Evolutionary conservation across 1,139 yeast genomes (phyloP).

Genomic region (Yamadazyma kanchanaburiensis): DNA sequence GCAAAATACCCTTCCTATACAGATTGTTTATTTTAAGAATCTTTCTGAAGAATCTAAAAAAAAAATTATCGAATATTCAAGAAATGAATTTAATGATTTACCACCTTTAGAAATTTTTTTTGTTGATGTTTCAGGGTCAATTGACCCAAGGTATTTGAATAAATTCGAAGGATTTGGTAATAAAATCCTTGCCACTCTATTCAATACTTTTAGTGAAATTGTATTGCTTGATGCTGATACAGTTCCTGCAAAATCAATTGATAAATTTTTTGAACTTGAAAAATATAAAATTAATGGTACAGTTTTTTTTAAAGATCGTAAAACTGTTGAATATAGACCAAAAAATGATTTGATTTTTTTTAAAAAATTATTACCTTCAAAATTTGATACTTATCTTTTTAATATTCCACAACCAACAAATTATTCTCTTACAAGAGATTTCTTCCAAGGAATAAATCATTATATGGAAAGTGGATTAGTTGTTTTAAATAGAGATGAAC

Average conservation of each 20-base stretch:
- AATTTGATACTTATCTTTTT: conserved; percentile 32
- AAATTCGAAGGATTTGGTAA: conserved; percentile 42
- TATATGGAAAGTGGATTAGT: conserved; percentile 55
- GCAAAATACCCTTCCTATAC: conserved; percentile 32
- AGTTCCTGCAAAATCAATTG: conserved; percentile 36
- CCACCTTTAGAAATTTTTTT: conserved; percentile 43
- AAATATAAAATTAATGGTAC: conserved; percentile 40
- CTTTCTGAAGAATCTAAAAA: conserved; percentile 20
- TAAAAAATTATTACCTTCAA: conserved; percentile 35
- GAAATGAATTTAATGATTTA: conserved; percentile 6
- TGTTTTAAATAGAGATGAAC: conserved; percentile 36
- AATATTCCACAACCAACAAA: conserved; percentile 29
- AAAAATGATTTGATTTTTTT: conserved; percentile 29
- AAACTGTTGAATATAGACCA: conserved; percentile 32
- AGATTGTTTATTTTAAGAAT: conserved; percentile 26
- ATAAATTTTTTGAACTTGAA: conserved; percentile 32
- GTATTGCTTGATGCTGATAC: conserved; percentile 52
- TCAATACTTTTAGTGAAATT: conserved; percentile 49
- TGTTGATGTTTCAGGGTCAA: conserved; percentile 34
- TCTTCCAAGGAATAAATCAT: conserved; percentile 33
- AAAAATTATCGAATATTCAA: conserved; percentile 23
- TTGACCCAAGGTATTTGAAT: conserved; percentile 22
- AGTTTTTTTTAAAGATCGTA: conserved; percentile 47
- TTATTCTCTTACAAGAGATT: conserved; percentile 25
- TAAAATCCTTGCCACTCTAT: conserved; percentile 47